These are phyloP conservation scores for Cerioporus squamosus DNA, from an alignment of 1,284 basidiomycete species.

Conservation along the genomic window DNA sequence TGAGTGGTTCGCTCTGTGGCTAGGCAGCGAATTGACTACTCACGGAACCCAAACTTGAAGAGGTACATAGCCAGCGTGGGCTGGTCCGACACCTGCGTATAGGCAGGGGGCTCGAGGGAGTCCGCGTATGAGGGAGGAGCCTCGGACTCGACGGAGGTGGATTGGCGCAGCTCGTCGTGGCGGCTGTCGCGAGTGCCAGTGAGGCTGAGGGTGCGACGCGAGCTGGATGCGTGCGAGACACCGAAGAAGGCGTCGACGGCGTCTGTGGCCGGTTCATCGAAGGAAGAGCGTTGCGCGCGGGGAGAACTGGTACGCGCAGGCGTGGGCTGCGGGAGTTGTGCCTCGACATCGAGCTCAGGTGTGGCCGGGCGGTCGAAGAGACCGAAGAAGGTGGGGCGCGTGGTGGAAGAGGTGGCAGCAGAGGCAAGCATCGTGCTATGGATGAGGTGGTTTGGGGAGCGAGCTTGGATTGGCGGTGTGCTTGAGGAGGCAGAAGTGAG, in stretches of 20 bases:
- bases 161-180: slow-evolving; percentile 25
- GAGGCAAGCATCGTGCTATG: slow-evolving; percentile 12
- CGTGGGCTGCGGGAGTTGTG: slow-evolving; percentile 4
- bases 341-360: slow-evolving; percentile 13
- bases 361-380: slow-evolving; percentile 20
- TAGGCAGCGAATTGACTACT: slow-evolving; percentile 8
- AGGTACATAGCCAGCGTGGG: slow-evolving; percentile 39
- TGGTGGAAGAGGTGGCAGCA: slow-evolving; percentile 4
- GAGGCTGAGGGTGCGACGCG: slow-evolving; percentile 18
- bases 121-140: slow-evolving; percentile 32
- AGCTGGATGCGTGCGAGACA: slow-evolving; percentile 20
- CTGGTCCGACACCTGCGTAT: slow-evolving; percentile 31
- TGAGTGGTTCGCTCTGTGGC: not conserved
- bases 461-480: not conserved
- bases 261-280: slow-evolving; percentile 23
- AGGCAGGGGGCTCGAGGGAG: slow-evolving; percentile 28
- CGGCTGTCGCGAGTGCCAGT: slow-evolving; percentile 34
- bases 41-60: slow-evolving; percentile 39
- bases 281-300: slow-evolving; percentile 11
- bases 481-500: slow-evolving; percentile 1
- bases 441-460: not conserved
- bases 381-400: slow-evolving; percentile 21
- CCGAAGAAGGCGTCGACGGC: slow-evolving; percentile 38
- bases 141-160: slow-evolving; percentile 12
- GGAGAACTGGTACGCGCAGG: slow-evolving; percentile 11